phyloP scores from a whole-genome alignment of 1,284 basidiomycete species.

The Coriolopsis trogii region DNA sequence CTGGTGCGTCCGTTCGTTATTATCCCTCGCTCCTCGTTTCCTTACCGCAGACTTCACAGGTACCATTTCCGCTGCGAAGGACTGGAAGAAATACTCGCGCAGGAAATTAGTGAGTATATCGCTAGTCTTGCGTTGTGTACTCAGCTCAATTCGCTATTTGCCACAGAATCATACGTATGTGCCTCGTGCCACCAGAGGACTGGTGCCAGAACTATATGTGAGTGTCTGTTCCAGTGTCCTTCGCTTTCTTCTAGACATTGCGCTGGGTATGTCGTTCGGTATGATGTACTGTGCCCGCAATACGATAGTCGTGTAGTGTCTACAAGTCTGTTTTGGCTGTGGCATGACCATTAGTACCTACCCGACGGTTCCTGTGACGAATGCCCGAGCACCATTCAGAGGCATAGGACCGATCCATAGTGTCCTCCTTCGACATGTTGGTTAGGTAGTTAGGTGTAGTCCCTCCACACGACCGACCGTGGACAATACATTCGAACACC shows the following conservation, averaged over 20 bases:
- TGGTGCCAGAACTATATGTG: conserved; percentile 73
- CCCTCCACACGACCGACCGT: conserved; percentile 7
- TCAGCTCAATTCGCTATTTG: conserved; percentile 12
- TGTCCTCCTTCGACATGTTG: conserved; percentile 4
- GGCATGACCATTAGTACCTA: conserved; percentile 3
- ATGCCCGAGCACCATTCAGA: conserved; percentile 13
- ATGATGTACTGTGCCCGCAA: conserved; percentile 31
- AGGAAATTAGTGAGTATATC: conserved; percentile 64
- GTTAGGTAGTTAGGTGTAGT: conserved; percentile 15
- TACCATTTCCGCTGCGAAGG: conserved; percentile 75
- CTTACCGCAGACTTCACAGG: conserved; percentile 43
- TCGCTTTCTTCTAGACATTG: conserved; percentile 28
- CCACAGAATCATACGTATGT: conserved; percentile 70
- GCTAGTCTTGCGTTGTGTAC: neutral
- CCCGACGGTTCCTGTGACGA: neutral
- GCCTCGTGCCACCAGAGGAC: conserved; percentile 65
- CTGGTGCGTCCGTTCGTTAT: conserved; percentile 55
- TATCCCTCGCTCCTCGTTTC: neutral
- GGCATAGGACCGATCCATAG: conserved; percentile 11
- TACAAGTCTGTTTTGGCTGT: conserved; percentile 3
- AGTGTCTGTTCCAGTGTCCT: conserved; percentile 49
- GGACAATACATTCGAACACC: conserved; percentile 9
- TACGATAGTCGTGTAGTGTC: conserved; percentile 30
- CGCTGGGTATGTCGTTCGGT: conserved; percentile 29
- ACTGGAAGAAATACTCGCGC: conserved; percentile 61